Evolutionary conservation across 768 basidiomycete genomes (phyloP), one percentile per base, ranked within the genome.

Genomic region (Exidia glandulosa): DNA sequence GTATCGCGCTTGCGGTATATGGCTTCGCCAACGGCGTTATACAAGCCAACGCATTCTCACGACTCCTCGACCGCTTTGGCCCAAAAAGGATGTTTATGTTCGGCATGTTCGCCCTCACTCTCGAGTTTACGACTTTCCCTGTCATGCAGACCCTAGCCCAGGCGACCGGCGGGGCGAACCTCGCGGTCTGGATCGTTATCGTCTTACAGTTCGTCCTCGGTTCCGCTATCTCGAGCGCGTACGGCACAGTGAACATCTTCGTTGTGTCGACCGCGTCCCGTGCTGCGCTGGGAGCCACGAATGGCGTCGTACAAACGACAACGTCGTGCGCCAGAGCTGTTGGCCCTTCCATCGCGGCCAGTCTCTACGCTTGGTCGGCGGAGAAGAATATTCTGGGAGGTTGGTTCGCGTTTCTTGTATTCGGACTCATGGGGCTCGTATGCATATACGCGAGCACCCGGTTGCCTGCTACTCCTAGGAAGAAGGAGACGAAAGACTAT

Each of bases 241-340:
- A 36, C 16, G 34, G 34, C 16, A 16, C 34, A 16, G 7, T 86
- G 70, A 86, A 88, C 56, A 85, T 81, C 63, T 83, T 90, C 60
- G 76, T 79, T 12, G 81, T 80, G 3, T 77, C 86, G 16, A 74
- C 87, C 0, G 86, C 88, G 0, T 78, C 77, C 58, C 77, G 77
- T 32, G 79, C 81, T 9, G 81, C 84, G 0, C 75, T 88, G 6
- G 87, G 87, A 10, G 80, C 85, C 3, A 86, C 83, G 23, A 88
- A 88, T 63, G 87, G 87, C 1, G 70, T 84, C 23, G 73, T 77
- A 3, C 82, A 84, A 67, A 71, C 80, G 16, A 69, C 73, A 5
- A 73, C 74, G 2, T 80, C 79, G 0, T 69, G 74, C 2, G 72
- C 78, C 63, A 74, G 83, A 31, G 73, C 81, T 0, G 65, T 84